Evolutionary conservation across 345 rosid genomes (phyloP).

Genomic region (Camelina neglecta): DNA sequence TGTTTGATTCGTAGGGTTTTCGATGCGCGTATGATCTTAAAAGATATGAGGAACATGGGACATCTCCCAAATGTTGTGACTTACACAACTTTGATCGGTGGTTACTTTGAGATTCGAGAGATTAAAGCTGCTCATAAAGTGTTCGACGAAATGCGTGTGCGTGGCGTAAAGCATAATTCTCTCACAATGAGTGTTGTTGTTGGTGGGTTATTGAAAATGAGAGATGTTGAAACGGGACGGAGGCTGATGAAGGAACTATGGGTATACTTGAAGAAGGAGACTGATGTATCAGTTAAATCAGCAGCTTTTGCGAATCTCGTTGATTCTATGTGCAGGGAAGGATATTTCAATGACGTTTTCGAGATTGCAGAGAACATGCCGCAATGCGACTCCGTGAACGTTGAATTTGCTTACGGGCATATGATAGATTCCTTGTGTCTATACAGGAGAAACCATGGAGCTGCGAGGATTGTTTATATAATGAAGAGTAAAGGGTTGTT

Average conservation of each 20-base stretch:
- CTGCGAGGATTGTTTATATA: conserved; percentile 76
- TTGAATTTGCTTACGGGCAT: conserved; percentile 66
- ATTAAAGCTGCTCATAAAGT: conserved; percentile 56
- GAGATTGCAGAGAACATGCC: conserved; percentile 74
- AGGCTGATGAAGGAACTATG: conserved; percentile 63
- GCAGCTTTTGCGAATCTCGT: conserved; percentile 75
- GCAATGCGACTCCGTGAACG: conserved; percentile 56
- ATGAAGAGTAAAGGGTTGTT: conserved; percentile 66
- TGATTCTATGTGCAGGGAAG: conserved; percentile 73
- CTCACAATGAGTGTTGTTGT: conserved; percentile 66
- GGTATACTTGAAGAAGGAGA: conserved; percentile 60
- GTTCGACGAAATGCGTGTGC: conserved; percentile 73
- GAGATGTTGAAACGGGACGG: conserved; percentile 51
- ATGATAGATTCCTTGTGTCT: conserved; percentile 80
- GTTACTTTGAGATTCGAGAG: conserved; percentile 56
- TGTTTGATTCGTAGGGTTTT: conserved; percentile 50
- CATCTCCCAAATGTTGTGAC: conserved; percentile 70
- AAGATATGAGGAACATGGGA: conserved; percentile 65
- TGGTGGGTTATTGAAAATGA: conserved; percentile 60
- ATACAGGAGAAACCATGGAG: conserved; percentile 67
- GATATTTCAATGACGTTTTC: conserved; percentile 63
- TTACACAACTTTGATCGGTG: conserved; percentile 66
- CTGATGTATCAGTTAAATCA: conserved; percentile 47
- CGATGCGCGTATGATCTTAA: conserved; percentile 63
- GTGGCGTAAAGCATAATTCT: conserved; percentile 56